Percentiles rank a stretch among this genome's conserved stretches.
phyloP scores from a whole-genome alignment of 176 grass and related monocot species.

The Eragrostis curvula region DNA sequence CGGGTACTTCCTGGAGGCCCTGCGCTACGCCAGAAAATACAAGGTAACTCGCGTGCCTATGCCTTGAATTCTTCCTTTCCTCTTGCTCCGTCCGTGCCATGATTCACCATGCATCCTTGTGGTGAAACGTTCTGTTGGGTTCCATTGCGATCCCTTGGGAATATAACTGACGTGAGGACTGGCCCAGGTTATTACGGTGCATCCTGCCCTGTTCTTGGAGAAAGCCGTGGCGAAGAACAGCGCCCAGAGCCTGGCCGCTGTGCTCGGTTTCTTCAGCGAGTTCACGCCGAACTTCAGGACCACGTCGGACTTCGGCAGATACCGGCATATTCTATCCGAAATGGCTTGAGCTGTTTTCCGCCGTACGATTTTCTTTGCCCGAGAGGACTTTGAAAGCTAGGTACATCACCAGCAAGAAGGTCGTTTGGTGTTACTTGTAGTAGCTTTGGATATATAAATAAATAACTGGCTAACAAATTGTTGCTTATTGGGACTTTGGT shows the following conservation, averaged over 20 bases:
- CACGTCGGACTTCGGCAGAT: slow-evolving; percentile 69
- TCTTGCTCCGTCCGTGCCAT: no score
- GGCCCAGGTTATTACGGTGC: slow-evolving; percentile 83
- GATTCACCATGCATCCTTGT: not conserved
- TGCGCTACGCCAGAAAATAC: slow-evolving; percentile 86
- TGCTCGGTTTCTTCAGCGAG: slow-evolving; percentile 87
- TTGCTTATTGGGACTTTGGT: not conserved
- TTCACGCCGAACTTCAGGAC: slow-evolving; percentile 78
- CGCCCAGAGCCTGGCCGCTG: slow-evolving; percentile 60
- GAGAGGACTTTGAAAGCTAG: not conserved
- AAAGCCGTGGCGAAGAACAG: slow-evolving; percentile 70
- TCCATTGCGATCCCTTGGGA: not conserved
- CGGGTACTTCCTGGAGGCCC: slow-evolving; percentile 83
- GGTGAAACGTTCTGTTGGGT: not conserved
- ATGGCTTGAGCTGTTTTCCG: slow-evolving; percentile 53
- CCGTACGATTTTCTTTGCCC: not conserved
- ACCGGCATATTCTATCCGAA: slow-evolving; percentile 69
- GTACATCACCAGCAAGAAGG: not conserved
- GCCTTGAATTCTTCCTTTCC: not conserved
- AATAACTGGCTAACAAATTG: not conserved
- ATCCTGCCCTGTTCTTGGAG: slow-evolving; percentile 82
- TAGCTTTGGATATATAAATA: not conserved
- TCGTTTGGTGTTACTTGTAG: not conserved
- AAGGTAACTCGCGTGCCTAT: slow-evolving; percentile 53
- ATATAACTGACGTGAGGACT: slow-evolving; percentile 21